Percentiles rank a stretch among this genome's conserved stretches.
These are phyloP conservation scores for Camelina hispida DNA, from an alignment of 345 rosid genomes.

Conservation along the genomic window DNA sequence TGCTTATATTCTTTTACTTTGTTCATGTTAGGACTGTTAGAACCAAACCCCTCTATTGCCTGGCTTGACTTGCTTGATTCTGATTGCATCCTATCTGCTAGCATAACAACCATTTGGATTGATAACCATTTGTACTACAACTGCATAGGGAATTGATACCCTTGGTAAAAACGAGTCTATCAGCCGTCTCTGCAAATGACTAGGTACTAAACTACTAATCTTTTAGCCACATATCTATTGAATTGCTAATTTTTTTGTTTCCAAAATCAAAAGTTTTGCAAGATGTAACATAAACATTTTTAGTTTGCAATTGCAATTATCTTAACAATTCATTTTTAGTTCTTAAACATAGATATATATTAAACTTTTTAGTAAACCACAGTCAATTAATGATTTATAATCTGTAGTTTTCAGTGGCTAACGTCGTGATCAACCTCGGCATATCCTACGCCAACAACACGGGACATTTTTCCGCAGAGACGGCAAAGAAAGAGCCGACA, in stretches of 20 bases:
- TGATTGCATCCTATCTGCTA: no score
- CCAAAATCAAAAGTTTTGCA: background rate
- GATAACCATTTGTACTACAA: no score
- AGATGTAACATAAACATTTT: background rate
- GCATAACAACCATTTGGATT: no score
- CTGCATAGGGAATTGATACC: no score
- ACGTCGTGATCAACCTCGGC: background rate
- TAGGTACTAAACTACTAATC: background rate
- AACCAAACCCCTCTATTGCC: no score
- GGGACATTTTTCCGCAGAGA: background rate
- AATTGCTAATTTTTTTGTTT: no score
- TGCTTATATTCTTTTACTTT: no score
- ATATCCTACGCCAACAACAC: background rate
- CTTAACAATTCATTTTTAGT: background rate
- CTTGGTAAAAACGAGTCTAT: no score
- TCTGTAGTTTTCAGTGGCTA: slow-evolving; percentile 10
- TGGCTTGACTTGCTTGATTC: no score
- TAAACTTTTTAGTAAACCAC: background rate
- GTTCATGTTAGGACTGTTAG: no score
- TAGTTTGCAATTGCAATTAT: background rate
- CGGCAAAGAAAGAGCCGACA: background rate
- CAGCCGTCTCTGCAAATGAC: background rate
- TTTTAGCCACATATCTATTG: background rate
- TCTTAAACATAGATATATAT: background rate
- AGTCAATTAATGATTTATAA: background rate